Percentiles rank a stretch among this genome's conserved stretches.
phyloP scores from a whole-genome alignment of 176 grass and related monocot genomes.

The Dendrocalamus sinicus region DNA sequence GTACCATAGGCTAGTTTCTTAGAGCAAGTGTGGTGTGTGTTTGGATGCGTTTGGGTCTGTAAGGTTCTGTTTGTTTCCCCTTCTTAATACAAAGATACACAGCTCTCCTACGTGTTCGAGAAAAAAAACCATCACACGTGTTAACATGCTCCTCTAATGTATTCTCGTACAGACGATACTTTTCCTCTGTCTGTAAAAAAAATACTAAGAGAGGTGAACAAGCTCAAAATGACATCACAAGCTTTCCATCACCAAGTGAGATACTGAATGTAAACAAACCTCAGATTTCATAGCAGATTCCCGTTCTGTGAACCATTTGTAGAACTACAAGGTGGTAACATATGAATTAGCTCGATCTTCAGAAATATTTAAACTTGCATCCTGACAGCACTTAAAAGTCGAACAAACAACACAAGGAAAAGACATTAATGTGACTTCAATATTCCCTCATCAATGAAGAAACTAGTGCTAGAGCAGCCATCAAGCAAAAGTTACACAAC shows the following conservation, averaged over 20 bases:
- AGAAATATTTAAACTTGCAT: conserved; percentile 12
- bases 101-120: neutral
- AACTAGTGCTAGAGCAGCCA: neutral
- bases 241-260: conserved; percentile 13
- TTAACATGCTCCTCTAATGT: conserved; percentile 67
- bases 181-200: conserved; percentile 72
- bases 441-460: neutral
- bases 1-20: too few relatives aligned
- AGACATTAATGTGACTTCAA: neutral
- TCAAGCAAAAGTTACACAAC: neutral
- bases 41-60: too few relatives aligned
- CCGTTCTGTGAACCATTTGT: conserved; percentile 87
- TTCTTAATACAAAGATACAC: too few relatives aligned
- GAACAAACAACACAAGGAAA: neutral
- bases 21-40: too few relatives aligned
- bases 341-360: conserved; percentile 4
- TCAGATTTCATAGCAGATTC: conserved; percentile 91
- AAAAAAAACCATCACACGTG: conserved; percentile 78
- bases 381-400: too few relatives aligned
- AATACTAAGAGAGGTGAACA: conserved; percentile 32
- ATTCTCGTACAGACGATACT: conserved; percentile 77
- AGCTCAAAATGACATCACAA: neutral
- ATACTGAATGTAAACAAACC: conserved; percentile 51
- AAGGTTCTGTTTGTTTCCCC: too few relatives aligned
- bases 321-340: conserved; percentile 62